These are phyloP conservation scores for Zopfia rhizophila DNA, from an alignment of 2,329 filamentous ascomycete species.

Conservation along the genomic window DNA sequence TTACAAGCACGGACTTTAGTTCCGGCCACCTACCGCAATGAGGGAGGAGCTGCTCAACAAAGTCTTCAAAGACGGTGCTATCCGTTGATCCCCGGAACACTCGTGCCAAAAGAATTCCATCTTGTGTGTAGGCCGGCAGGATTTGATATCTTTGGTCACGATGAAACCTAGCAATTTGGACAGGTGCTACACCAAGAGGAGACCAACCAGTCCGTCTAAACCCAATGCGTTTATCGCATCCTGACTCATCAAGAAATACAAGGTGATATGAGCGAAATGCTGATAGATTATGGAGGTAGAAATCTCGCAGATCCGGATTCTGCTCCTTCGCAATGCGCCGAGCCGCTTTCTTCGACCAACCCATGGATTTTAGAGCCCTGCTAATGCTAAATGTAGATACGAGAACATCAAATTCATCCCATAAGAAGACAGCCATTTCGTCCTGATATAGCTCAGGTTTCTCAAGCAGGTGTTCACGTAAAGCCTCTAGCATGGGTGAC, in stretches of 20 bases:
- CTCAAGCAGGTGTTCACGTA: conserved; percentile 38
- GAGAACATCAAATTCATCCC: conserved; percentile 34
- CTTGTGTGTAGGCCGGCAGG: conserved; percentile 16
- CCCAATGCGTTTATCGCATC: conserved; percentile 48
- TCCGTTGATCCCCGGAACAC: too few relatives aligned
- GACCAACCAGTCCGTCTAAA: conserved; percentile 50
- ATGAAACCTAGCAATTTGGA: conserved; percentile 30
- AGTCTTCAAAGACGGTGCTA: too few relatives aligned
- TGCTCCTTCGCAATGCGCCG: conserved; percentile 45
- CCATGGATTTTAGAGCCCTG: conserved; percentile 28
- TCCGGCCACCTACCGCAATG: too few relatives aligned
- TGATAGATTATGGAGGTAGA: conserved; percentile 47
- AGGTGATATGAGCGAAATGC: conserved; percentile 46
- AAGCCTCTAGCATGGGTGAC: conserved; percentile 38
- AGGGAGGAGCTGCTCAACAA: too few relatives aligned
- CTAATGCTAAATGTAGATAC: conserved; percentile 33
- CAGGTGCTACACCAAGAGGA: conserved; percentile 24
- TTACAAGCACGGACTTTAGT: too few relatives aligned
- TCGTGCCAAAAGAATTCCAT: conserved; percentile 36
- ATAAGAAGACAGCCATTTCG: conserved; percentile 40
- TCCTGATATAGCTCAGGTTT: conserved; percentile 41
- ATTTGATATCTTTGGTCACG: conserved; percentile 20
- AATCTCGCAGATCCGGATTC: conserved; percentile 47
- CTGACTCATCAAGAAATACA: conserved; percentile 52
- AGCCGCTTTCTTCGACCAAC: conserved; percentile 45